These are phyloP conservation scores for Chalaropsis thielavioides DNA, from an alignment of 2,329 filamentous ascomycete genomes.

Conservation along the genomic window DNA sequence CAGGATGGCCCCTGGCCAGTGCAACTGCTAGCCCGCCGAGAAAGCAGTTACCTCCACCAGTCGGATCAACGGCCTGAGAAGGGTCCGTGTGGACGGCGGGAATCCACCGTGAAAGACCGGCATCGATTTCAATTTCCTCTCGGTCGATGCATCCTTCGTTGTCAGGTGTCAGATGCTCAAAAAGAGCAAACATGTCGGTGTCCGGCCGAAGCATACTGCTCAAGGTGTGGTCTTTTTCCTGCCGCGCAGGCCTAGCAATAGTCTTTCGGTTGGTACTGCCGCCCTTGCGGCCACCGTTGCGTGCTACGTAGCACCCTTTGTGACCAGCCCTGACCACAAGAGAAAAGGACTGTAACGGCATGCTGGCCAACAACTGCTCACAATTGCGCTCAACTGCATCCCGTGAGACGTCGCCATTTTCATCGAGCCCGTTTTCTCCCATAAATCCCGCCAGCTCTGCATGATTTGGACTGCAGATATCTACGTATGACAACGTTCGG, in stretches of 20 bases:
- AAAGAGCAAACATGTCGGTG: conserved; percentile 48
- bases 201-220: conserved; percentile 40
- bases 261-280: conserved; percentile 22
- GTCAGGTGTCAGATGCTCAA: conserved; percentile 43
- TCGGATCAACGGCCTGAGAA: conserved; percentile 66
- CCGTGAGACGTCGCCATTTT: conserved; percentile 39
- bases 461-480: conserved; percentile 67
- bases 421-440: conserved; percentile 42
- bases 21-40: conserved; percentile 47
- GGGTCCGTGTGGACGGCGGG: conserved; percentile 53
- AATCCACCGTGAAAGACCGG: conserved; percentile 57
- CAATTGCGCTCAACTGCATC: conserved; percentile 42
- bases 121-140: conserved; percentile 47
- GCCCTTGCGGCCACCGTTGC: conserved; percentile 40
- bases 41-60: conserved; percentile 87
- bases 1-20: conserved; percentile 41
- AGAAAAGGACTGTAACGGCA: conserved; percentile 50
- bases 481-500: conserved; percentile 45
- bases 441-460: conserved; percentile 79
- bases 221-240: background rate
- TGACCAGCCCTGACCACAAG: conserved; percentile 59
- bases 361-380: conserved; percentile 47
- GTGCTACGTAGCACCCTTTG: conserved; percentile 53
- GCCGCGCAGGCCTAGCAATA: conserved; percentile 24
- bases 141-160: conserved; percentile 38